Conservation (phyloP, 2,329 filamentous ascomycete species). For the Clarireedia homoeocarpa region DNA sequence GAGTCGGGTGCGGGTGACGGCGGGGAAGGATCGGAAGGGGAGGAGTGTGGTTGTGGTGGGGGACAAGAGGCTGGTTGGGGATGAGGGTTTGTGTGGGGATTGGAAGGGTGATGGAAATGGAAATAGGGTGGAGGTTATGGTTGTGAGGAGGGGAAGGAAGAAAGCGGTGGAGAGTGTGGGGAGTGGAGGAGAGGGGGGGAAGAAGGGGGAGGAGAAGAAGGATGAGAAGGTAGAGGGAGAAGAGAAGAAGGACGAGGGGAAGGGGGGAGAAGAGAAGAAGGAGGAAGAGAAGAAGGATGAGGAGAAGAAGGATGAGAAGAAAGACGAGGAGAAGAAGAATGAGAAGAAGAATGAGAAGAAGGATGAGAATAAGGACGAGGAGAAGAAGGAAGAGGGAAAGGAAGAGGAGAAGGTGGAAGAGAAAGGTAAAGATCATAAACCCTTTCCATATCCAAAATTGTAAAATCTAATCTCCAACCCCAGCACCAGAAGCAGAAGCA, state of each 20-base stretch:
- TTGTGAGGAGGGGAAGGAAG: neutral
- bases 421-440: neutral
- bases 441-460: no score
- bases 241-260: neutral
- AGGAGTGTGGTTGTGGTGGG: neutral
- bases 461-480: neutral
- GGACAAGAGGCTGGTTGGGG: neutral
- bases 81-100: neutral
- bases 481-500: neutral
- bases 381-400: constrained; percentile 10
- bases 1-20: constrained; percentile 1
- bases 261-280: neutral
- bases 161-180: neutral
- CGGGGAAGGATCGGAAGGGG: neutral
- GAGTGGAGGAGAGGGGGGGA: neutral
- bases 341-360: neutral
- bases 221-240: no score
- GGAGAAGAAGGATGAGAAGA: constrained; percentile 5
- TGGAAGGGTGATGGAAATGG: neutral
- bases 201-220: constrained; percentile 1
- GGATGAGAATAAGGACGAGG: constrained; percentile 1
- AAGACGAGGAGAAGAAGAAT: neutral
- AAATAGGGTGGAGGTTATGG: neutral
- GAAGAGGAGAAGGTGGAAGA: neutral
- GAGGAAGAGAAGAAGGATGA: neutral